These are phyloP conservation scores for Neurospora tetraspora DNA, from an alignment of 495 filamentous ascomycete genomes.

Conservation along the genomic window DNA sequence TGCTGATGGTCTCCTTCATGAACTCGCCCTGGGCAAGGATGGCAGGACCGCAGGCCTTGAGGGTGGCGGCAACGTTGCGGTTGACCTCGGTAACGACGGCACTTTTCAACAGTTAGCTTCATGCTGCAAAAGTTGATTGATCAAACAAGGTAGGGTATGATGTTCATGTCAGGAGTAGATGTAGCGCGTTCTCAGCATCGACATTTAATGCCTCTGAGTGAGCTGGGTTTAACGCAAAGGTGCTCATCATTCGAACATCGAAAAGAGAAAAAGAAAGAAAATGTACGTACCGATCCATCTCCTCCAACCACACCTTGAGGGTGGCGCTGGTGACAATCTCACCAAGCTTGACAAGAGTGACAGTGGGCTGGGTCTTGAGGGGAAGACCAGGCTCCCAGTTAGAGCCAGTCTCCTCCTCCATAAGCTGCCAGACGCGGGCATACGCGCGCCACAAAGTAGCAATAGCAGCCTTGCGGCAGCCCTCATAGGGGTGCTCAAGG, in stretches of 20 bases:
- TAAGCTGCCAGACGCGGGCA: slow-evolving; percentile 76
- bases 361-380: slow-evolving; percentile 62
- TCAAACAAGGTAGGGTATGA: not conserved
- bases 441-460: slow-evolving; percentile 89
- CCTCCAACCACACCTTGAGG: slow-evolving; percentile 73
- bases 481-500: slow-evolving; percentile 82
- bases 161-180: slow-evolving; percentile 25
- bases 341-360: slow-evolving; percentile 75
- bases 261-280: slow-evolving; percentile 4
- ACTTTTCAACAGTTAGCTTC: slow-evolving; percentile 45
- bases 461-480: slow-evolving; percentile 82
- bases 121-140: not conserved
- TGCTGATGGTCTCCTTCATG: slow-evolving; percentile 46
- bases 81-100: slow-evolving; percentile 91
- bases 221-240: slow-evolving; percentile 93
- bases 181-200: slow-evolving; percentile 81
- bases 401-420: slow-evolving; percentile 64
- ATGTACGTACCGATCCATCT: slow-evolving; percentile 75
- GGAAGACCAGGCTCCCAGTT: slow-evolving; percentile 90
- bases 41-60: slow-evolving; percentile 84
- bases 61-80: slow-evolving; percentile 81
- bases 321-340: slow-evolving; percentile 79
- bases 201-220: slow-evolving; percentile 83
- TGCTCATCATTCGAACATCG: slow-evolving; percentile 67
- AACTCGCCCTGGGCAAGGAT: slow-evolving; percentile 63